Base-by-base conservation (phyloP, 495 filamentous ascomycete genomes). In the Eremomyces bilateralis region DNA sequence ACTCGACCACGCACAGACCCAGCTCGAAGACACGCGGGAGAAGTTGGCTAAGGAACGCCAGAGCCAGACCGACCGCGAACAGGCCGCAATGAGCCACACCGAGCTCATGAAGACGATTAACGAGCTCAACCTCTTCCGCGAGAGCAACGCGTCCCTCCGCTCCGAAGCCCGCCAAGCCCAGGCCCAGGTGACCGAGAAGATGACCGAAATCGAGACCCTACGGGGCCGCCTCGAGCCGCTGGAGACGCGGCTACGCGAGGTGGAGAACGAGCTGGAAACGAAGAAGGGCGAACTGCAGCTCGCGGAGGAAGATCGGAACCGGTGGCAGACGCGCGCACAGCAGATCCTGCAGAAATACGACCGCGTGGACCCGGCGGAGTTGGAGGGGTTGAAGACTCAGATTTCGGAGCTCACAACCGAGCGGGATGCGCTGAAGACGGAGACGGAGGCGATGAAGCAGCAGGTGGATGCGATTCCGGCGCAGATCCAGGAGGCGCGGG, bases 321-420 rank as follows among this genome's bases (percentile, higher is more conserved):
- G 72, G 19, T 92, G 84, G 71, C 82, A 90, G 48, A 80, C 91
- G 54, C 72, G 90, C 15, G 80, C 80, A 10, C 82, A 95, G 47
- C 78, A 88, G 38, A 92, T 95, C 33, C 67, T 97, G 15, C 78
- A 81, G 42, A 94, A 93, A 46, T 92, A 95, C 50, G 83, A 93
- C 42, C 79, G 88, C 33, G 73, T 90, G 18, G 88, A 97, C 48
- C 88, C 85, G 12, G 78, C 77, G 1, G 84, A 93, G 44, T 66
- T 92, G 38, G 82, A 95, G 46, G 69, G 69, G 39, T 59, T 95
- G 36, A 93, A 84, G 51, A 67, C 72, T 43, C 62, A 73, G 41
- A 53, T 76, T 16, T 6, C 30, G 6, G 15, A 8, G 6, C 30
- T 32, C 8, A 16, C 10, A 18, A 17, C 6, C 31, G 83, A 94